Conservation (phyloP, 345 rosid species). For the Eucalyptus tenuipes region DNA sequence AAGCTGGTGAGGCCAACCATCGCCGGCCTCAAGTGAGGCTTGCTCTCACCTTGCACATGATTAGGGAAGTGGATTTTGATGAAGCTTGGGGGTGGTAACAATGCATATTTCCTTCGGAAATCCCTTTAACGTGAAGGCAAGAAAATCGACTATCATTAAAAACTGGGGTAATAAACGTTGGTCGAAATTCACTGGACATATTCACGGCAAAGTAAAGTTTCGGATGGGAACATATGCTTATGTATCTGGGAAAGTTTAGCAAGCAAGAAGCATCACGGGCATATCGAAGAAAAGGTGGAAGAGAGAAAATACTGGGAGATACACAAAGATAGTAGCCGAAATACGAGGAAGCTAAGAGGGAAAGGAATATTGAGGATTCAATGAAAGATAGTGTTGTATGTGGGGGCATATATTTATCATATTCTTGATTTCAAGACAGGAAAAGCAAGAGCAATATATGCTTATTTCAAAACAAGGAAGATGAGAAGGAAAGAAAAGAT, state of each 20-base stretch:
- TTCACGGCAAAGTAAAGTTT: not conserved
- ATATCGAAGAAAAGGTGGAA: not conserved
- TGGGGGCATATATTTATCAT: not conserved
- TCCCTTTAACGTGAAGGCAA: not conserved
- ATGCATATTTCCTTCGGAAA: not conserved
- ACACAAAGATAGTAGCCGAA: not conserved
- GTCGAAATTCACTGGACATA: not conserved
- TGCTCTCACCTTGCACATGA: not conserved
- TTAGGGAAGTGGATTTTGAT: not conserved
- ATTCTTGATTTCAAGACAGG: not conserved
- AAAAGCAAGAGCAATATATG: not conserved
- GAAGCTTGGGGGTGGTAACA: not conserved
- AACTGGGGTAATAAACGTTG: not conserved
- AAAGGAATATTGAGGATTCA: not conserved
- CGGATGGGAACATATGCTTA: not conserved
- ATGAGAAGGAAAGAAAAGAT: not conserved
- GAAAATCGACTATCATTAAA: not conserved
- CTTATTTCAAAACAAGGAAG: not conserved
- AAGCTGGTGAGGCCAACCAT: not conserved
- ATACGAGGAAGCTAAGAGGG: not conserved
- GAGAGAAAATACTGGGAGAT: not conserved
- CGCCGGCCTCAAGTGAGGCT: accelerated
- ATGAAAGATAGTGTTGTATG: not conserved
- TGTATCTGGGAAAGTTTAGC: not conserved
- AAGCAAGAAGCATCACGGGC: not conserved